These are phyloP conservation scores for Phallus indusiatus DNA, from an alignment of 768 basidiomycete genomes.

Conservation along the genomic window DNA sequence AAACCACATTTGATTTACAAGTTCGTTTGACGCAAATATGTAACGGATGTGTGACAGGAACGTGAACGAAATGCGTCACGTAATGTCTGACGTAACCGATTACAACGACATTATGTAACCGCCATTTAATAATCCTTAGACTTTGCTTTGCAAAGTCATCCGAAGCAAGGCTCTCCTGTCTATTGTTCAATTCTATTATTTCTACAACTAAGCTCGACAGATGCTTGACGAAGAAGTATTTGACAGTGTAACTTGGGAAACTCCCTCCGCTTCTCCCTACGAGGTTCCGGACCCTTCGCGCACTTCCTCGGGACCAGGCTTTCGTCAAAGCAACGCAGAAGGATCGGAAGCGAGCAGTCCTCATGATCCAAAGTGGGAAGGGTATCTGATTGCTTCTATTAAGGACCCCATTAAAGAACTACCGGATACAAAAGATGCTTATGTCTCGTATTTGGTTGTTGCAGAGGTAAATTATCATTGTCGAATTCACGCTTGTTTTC, in stretches of 20 bases:
- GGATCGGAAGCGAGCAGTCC: conserved; percentile 45
- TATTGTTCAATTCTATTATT: too few relatives aligned
- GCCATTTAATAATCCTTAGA: too few relatives aligned
- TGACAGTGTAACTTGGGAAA: conserved; percentile 88
- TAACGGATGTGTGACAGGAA: too few relatives aligned
- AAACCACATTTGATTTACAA: too few relatives aligned
- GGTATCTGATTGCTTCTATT: conserved; percentile 71
- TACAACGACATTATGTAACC: too few relatives aligned
- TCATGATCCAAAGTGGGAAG: conserved; percentile 86
- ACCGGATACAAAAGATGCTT: conserved; percentile 94
- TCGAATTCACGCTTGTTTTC: background rate
- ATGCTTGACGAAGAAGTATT: conserved; percentile 89
- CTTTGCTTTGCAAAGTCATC: too few relatives aligned
- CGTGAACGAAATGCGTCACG: too few relatives aligned
- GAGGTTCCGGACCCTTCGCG: conserved; percentile 30
- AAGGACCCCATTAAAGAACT: conserved; percentile 93
- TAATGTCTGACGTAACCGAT: too few relatives aligned
- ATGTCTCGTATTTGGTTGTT: conserved; percentile 87
- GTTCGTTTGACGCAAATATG: too few relatives aligned
- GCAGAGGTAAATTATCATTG: conserved; percentile 59
- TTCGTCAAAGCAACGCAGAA: conserved; percentile 57
- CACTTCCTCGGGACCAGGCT: conserved; percentile 55
- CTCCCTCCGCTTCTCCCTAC: conserved; percentile 48
- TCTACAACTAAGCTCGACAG: background rate
- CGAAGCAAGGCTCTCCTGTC: too few relatives aligned